These are phyloP conservation scores for Backusella psychrophila DNA, from an alignment of 192 early-diverging fungal genomes.

Conservation along the genomic window DNA sequence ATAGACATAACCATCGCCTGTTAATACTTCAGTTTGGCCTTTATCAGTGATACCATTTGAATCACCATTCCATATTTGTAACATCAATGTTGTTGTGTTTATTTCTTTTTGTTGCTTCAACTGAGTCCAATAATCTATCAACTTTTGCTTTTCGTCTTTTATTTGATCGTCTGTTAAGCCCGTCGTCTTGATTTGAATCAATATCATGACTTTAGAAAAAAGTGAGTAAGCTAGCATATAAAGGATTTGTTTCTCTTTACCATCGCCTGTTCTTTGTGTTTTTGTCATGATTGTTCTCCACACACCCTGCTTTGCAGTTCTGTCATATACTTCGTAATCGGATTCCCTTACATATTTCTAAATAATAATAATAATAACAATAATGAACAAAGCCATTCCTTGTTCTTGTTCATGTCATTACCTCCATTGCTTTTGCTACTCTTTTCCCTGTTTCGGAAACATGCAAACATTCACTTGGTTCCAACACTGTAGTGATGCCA, in stretches of 20 bases:
- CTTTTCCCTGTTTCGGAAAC: slow-evolving; percentile 47
- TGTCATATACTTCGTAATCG: slow-evolving; percentile 33
- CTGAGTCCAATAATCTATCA: slow-evolving; percentile 26
- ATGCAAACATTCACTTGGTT: slow-evolving; percentile 41
- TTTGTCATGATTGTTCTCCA: slow-evolving; percentile 62
- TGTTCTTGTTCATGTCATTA: not conserved
- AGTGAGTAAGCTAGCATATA: no score
- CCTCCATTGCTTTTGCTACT: slow-evolving; percentile 48
- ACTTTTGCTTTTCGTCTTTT: slow-evolving; percentile 34
- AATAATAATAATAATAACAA: no score
- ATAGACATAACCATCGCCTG: slow-evolving; percentile 55
- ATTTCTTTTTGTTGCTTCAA: slow-evolving; percentile 15
- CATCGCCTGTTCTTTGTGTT: slow-evolving; percentile 57
- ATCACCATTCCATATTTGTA: slow-evolving; percentile 43
- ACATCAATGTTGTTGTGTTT: slow-evolving; percentile 48
- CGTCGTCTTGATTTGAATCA: slow-evolving; percentile 59
- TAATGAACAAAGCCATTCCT: no score
- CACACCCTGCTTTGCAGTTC: slow-evolving; percentile 44
- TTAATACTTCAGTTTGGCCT: slow-evolving; percentile 40
- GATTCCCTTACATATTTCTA: slow-evolving; percentile 36
- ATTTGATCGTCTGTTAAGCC: slow-evolving; percentile 36
- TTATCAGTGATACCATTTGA: slow-evolving; percentile 55
- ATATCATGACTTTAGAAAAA: slow-evolving; percentile 47
- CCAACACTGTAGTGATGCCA: slow-evolving; percentile 54
- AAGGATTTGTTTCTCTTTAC: slow-evolving; percentile 20